phyloP scores from a whole-genome alignment of 2,329 filamentous ascomycete species.

The Aspergillus calidoustus region DNA sequence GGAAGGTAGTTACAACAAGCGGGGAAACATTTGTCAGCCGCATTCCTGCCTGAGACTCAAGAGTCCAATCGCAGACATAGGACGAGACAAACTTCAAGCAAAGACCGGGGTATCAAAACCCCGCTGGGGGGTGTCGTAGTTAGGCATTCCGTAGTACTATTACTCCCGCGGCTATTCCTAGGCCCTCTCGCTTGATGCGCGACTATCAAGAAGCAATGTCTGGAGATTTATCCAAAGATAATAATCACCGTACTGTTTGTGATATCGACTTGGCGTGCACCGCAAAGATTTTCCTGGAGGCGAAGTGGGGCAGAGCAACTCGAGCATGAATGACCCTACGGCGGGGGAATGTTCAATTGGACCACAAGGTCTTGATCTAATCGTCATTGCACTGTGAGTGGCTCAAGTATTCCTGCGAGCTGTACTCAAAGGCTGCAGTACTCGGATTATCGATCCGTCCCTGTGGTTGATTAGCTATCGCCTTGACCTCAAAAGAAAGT shows the following conservation, averaged over 20 bases:
- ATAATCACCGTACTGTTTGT: background rate
- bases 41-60: background rate
- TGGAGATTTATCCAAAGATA: background rate
- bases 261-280: background rate
- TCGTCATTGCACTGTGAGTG: constrained; percentile 21
- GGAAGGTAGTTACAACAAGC: background rate
- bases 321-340: constrained; percentile 21
- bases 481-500: background rate
- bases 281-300: constrained; percentile 2
- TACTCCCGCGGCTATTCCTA: background rate
- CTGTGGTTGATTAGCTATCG: background rate
- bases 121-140: background rate
- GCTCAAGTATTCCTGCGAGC: constrained; percentile 11
- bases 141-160: background rate
- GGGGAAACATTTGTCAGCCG: background rate
- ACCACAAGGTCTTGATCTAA: constrained; percentile 15
- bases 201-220: background rate
- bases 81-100: background rate
- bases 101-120: background rate
- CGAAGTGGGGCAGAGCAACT: constrained; percentile 19
- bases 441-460: constrained; percentile 1
- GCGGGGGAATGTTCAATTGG: constrained; percentile 3
- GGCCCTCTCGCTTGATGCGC: background rate
- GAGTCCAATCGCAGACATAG: background rate
- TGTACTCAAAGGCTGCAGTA: constrained; percentile 1